Conservation (phyloP, 169 alveolate species). For the Eimeria maxima region DNA sequence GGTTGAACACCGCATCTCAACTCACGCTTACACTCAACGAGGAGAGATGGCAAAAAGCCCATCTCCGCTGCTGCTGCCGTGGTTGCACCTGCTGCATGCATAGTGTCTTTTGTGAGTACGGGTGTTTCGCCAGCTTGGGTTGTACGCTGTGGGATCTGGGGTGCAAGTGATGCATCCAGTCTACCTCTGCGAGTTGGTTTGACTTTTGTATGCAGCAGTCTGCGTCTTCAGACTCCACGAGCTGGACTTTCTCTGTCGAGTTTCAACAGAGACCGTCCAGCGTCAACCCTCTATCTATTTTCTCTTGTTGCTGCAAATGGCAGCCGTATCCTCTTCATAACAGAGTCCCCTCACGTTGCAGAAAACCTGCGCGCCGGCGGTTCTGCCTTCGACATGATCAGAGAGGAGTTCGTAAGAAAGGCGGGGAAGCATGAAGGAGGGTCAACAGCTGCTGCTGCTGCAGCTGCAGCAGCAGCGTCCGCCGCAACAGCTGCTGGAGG, state of each 20-base stretch:
- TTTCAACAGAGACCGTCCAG: not conserved
- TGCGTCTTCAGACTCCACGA: slow-evolving; percentile 41
- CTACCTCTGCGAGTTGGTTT: not conserved
- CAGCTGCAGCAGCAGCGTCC: not conserved
- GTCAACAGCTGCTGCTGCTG: no score
- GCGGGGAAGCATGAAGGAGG: not conserved
- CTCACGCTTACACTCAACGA: no score
- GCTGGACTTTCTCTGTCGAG: not conserved
- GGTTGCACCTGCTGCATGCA: no score
- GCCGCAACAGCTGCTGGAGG: slow-evolving; percentile 13
- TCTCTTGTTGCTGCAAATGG: slow-evolving; percentile 40
- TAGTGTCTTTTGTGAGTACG: no score
- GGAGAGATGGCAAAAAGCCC: no score
- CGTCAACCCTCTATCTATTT: slow-evolving; percentile 1
- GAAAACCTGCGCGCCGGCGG: slow-evolving; percentile 53
- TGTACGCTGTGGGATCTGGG: no score
- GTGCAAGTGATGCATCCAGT: not conserved
- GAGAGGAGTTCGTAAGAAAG: slow-evolving; percentile 37
- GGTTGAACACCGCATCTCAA: no score
- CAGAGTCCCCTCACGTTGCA: slow-evolving; percentile 26
- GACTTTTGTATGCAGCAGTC: not conserved
- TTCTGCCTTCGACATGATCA: slow-evolving; percentile 27
- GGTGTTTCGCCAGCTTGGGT: no score
- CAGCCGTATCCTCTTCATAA: slow-evolving; percentile 17
- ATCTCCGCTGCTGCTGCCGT: no score